Percentiles rank a stretch among this genome's conserved stretches.
Evolutionary conservation across 2,329 filamentous ascomycete species (phyloP).

Genomic region (Fusarium redolens): DNA sequence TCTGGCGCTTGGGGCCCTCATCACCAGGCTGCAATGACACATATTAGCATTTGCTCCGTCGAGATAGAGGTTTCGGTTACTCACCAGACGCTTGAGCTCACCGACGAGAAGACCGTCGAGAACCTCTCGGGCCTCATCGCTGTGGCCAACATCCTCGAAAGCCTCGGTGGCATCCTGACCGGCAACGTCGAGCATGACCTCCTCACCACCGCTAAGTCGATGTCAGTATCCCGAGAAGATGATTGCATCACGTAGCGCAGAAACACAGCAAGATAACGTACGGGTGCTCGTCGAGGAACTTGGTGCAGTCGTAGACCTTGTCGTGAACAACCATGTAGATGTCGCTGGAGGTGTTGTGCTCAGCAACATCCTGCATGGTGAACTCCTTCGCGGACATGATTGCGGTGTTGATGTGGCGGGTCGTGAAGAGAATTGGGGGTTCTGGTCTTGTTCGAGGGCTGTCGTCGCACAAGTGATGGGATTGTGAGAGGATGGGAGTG

Average conservation of each 20-base stretch:
- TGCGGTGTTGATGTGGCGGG: conserved; percentile 32
- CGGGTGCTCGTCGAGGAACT: conserved; percentile 98
- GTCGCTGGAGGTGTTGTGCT: conserved; percentile 94
- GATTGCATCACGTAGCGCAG: not conserved
- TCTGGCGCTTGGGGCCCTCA: conserved; percentile 70
- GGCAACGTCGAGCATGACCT: conserved; percentile 94
- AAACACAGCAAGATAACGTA: conserved; percentile 56
- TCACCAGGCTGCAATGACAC: conserved; percentile 73
- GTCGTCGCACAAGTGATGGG: conserved; percentile 29
- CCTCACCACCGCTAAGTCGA: conserved; percentile 85
- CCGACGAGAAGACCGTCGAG: conserved; percentile 82
- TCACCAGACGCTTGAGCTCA: conserved; percentile 82
- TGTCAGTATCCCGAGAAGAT: conserved; percentile 30
- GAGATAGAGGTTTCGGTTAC: conserved; percentile 41
- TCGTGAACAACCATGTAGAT: conserved; percentile 92
- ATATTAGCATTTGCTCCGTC: conserved; percentile 38
- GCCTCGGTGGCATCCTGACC: conserved; percentile 97
- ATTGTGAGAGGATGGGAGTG: conserved; percentile 21
- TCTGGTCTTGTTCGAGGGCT: conserved; percentile 18
- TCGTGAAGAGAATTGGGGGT: conserved; percentile 21
- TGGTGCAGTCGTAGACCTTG: conserved; percentile 91
- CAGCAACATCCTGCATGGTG: conserved; percentile 84
- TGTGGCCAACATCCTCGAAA: conserved; percentile 99
- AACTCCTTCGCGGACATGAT: conserved; percentile 60
- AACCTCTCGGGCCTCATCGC: conserved; percentile 96